Conservation (phyloP, 2,329 filamentous ascomycete genomes). For the Fusarium sp. region DNA sequence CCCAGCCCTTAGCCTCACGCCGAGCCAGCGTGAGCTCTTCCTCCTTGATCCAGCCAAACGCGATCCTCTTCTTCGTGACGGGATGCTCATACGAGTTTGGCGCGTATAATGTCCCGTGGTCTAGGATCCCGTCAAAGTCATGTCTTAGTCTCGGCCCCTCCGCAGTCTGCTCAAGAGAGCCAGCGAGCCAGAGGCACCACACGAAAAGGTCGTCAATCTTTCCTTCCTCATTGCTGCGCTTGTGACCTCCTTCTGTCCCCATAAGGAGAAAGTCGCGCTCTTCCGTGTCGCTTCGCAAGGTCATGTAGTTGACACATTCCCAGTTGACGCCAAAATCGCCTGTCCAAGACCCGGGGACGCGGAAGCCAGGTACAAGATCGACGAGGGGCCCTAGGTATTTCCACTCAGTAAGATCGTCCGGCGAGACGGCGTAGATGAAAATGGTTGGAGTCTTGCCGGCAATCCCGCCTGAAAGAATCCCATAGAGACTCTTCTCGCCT, state of each 20-base stretch:
- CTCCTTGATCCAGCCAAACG: neutral
- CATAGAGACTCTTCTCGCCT: neutral
- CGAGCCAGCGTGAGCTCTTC: neutral
- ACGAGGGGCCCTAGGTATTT: neutral
- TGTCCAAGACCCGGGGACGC: neutral
- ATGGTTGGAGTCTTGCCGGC: neutral
- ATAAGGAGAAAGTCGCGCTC: neutral
- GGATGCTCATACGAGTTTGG: neutral
- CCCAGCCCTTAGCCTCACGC: neutral
- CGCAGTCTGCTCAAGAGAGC: neutral
- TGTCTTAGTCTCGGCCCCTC: neutral
- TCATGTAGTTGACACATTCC: neutral
- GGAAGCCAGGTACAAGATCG: neutral
- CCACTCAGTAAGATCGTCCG: neutral
- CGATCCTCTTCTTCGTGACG: neutral
- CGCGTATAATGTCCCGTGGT: neutral
- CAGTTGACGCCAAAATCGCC: neutral
- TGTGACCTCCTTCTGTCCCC: neutral
- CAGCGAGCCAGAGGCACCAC: neutral
- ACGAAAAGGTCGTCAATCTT: neutral
- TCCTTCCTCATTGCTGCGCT: neutral
- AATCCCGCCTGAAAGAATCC: neutral
- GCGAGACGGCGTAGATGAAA: neutral
- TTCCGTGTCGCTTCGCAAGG: neutral
- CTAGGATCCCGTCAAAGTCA: neutral